Conservation (phyloP, 1,139 yeast species). For the Pichia sorboxylosa region DNA sequence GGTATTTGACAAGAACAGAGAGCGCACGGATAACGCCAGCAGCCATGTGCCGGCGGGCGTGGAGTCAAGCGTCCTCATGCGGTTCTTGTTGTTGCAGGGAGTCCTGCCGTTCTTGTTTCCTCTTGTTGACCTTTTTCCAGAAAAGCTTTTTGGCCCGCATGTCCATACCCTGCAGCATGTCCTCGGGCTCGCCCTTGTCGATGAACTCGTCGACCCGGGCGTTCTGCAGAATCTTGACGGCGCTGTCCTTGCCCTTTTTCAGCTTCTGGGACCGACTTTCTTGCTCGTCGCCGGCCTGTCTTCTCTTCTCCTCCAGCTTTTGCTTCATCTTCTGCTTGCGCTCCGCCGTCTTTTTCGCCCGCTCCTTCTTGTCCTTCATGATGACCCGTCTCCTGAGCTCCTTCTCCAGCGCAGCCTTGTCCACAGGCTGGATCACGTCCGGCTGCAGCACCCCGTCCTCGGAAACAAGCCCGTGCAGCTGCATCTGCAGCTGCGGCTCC, state of each 20-base stretch:
- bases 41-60: too few relatives aligned
- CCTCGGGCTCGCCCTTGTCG: constrained; percentile 3
- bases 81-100: too few relatives aligned
- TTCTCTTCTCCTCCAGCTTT: neutral
- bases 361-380: neutral
- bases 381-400: neutral
- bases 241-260: neutral
- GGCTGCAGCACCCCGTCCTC: constrained; percentile 8
- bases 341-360: neutral
- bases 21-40: too few relatives aligned
- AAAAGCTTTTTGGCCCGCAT: constrained; percentile 1
- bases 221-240: neutral
- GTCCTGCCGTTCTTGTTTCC: too few relatives aligned
- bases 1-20: too few relatives aligned
- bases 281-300: neutral
- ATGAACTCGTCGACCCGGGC: constrained; percentile 2
- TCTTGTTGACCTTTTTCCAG: constrained; percentile 1
- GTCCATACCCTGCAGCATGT: constrained; percentile 1
- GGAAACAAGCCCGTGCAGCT: constrained; percentile 6
- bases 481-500: too few relatives aligned
- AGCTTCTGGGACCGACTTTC: neutral
- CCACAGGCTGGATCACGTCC: constrained; percentile 1
- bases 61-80: too few relatives aligned
- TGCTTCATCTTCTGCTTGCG: neutral
- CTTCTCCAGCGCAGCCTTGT: constrained; percentile 2